Percentiles rank a stretch among this genome's conserved stretches.
Conservation (phyloP, 2,329 filamentous ascomycete species). For the Trichophyton simii region DNA sequence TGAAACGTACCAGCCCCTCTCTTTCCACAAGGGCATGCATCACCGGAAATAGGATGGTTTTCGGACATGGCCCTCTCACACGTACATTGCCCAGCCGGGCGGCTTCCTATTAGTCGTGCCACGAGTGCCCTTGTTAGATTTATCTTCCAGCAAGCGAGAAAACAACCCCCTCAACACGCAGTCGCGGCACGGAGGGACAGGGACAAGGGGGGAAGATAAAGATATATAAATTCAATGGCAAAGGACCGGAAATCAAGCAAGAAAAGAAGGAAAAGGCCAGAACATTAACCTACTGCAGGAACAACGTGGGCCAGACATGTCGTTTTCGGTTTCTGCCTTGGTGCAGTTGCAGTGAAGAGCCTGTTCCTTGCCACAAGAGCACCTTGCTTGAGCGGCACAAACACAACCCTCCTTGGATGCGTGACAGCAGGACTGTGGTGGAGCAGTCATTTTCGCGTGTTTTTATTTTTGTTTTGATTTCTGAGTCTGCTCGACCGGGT, state of each 20-base stretch:
- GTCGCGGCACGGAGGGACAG: background rate
- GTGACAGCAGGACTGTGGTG: constrained; percentile 46
- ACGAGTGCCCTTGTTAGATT: constrained; percentile 5
- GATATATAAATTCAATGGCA: background rate
- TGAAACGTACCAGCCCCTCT: constrained; percentile 51
- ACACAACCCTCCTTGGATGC: constrained; percentile 44
- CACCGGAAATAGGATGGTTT: constrained; percentile 50
- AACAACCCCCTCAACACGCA: background rate
- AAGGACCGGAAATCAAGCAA: background rate
- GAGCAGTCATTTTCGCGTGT: constrained; percentile 33
- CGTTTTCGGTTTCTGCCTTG: constrained; percentile 65
- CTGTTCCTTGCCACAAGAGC: constrained; percentile 80
- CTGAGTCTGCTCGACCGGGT: background rate
- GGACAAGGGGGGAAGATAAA: background rate
- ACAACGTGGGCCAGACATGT: constrained; percentile 58
- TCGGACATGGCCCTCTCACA: constrained; percentile 61
- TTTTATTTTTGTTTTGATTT: background rate
- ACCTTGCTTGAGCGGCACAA: constrained; percentile 49
- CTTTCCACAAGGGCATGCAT: constrained; percentile 64
- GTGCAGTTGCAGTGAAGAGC: constrained; percentile 79
- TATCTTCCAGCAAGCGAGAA: background rate
- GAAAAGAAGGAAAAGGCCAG: background rate
- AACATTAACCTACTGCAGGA: constrained; percentile 53
- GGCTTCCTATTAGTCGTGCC: constrained; percentile 39
- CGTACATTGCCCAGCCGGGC: constrained; percentile 67